Evolutionary conservation across 2,329 filamentous ascomycete genomes (phyloP).

Genomic region (Chrysoporthe cubensis): DNA sequence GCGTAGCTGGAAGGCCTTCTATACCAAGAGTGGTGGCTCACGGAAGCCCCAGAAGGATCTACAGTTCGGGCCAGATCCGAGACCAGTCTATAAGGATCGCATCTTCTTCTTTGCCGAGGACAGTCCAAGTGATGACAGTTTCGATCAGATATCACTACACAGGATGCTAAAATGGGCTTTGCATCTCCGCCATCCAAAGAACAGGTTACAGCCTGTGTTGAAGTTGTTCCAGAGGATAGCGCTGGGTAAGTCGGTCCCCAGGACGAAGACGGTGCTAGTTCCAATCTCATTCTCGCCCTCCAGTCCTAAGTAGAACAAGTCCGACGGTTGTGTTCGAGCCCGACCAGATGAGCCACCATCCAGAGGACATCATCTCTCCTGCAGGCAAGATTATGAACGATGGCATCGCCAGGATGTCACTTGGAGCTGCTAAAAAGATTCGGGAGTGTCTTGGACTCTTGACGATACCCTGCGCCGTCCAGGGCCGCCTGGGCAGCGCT

Average conservation of each 20-base stretch:
- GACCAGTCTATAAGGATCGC: constrained; percentile 44
- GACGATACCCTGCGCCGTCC: constrained; percentile 66
- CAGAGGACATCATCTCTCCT: constrained; percentile 46
- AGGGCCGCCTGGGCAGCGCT: constrained; percentile 71
- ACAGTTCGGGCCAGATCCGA: constrained; percentile 36
- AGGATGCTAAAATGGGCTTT: constrained; percentile 59
- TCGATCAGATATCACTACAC: constrained; percentile 39
- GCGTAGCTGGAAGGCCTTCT: constrained; percentile 54
- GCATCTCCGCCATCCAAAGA: constrained; percentile 43
- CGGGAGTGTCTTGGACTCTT: constrained; percentile 52
- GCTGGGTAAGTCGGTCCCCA: constrained; percentile 46
- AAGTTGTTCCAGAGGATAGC: constrained; percentile 64
- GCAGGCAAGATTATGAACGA: constrained; percentile 62
- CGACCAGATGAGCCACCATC: constrained; percentile 48
- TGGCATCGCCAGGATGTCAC: constrained; percentile 69
- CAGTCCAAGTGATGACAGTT: constrained; percentile 46
- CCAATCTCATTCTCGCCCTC: background rate
- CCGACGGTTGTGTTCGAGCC: constrained; percentile 51
- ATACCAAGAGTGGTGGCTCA: constrained; percentile 40
- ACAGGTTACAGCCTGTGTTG: constrained; percentile 49
- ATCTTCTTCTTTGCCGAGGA: constrained; percentile 61
- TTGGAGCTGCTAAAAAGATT: constrained; percentile 58
- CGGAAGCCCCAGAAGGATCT: constrained; percentile 45
- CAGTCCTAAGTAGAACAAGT: constrained; percentile 56
- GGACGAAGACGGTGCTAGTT: constrained; percentile 24